Percentiles rank a stretch among this genome's conserved stretches.
phyloP scores from a whole-genome alignment of 768 basidiomycete genomes.

The Infundibulicybe gibba region DNA sequence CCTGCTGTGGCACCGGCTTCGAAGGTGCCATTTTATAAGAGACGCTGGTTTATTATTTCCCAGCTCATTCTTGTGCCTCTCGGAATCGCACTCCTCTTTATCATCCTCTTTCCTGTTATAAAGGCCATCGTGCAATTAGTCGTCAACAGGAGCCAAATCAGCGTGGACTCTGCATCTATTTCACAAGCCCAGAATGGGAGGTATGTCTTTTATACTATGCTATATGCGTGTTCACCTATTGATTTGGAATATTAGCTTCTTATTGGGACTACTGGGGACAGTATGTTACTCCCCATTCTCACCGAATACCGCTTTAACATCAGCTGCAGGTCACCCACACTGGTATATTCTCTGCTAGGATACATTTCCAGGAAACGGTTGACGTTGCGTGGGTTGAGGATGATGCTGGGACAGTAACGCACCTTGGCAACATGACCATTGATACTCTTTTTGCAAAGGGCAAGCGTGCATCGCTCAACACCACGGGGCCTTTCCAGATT shows the following conservation, averaged over 20 bases:
- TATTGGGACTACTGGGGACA: constrained; percentile 46
- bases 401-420: constrained; percentile 35
- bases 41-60: constrained; percentile 60
- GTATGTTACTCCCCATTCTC: constrained; percentile 25
- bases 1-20: constrained; percentile 10
- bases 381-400: constrained; percentile 53
- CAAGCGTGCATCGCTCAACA: constrained; percentile 60
- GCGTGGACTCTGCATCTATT: constrained; percentile 51
- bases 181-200: constrained; percentile 50
- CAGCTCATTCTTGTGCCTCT: constrained; percentile 45
- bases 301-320: not conserved
- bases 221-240: not conserved
- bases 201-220: constrained; percentile 29
- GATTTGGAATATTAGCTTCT: constrained; percentile 37
- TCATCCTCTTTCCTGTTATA: constrained; percentile 66
- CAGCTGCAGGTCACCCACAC: constrained; percentile 55
- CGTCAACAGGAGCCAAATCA: constrained; percentile 50
- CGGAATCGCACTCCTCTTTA: constrained; percentile 61
- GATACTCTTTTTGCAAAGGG: constrained; percentile 41
- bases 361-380: constrained; percentile 55
- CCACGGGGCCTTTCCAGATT: constrained; percentile 56
- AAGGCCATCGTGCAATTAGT: constrained; percentile 64
- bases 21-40: constrained; percentile 52
- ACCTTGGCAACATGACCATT: constrained; percentile 54
- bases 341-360: constrained; percentile 60